Evolutionary conservation across 805 yeast species (phyloP).

Genomic region (Hanseniaspora opuntiae): DNA sequence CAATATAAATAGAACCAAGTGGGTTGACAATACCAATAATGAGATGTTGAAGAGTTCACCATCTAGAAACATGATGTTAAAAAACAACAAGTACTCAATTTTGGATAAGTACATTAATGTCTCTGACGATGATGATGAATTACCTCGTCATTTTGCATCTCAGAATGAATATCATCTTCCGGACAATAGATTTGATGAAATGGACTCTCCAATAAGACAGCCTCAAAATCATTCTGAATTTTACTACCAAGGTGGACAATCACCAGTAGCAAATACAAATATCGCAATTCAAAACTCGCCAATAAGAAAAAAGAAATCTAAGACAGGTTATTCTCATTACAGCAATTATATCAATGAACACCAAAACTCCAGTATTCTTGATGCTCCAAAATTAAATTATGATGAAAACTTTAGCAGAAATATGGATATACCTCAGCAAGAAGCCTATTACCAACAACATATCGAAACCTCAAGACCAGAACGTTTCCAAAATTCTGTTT

Average conservation of each 20-base stretch:
- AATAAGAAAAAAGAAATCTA: neutral
- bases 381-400: slow-evolving; percentile 6
- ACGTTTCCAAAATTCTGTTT: too few relatives aligned
- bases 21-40: neutral
- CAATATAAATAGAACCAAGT: neutral
- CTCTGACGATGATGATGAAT: neutral
- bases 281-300: slow-evolving; percentile 2
- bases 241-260: neutral
- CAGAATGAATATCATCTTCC: neutral
- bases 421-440: neutral
- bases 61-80: neutral
- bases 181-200: neutral
- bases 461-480: neutral
- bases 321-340: neutral
- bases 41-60: neutral
- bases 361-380: neutral
- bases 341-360: neutral
- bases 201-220: slow-evolving; percentile 6
- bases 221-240: neutral
- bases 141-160: neutral
- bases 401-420: neutral
- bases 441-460: neutral
- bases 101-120: slow-evolving; percentile 6
- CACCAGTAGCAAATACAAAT: slow-evolving; percentile 7
- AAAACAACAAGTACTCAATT: neutral